phyloP scores from a whole-genome alignment of 257 asterid species.

The Rubia yunnanensis region DNA sequence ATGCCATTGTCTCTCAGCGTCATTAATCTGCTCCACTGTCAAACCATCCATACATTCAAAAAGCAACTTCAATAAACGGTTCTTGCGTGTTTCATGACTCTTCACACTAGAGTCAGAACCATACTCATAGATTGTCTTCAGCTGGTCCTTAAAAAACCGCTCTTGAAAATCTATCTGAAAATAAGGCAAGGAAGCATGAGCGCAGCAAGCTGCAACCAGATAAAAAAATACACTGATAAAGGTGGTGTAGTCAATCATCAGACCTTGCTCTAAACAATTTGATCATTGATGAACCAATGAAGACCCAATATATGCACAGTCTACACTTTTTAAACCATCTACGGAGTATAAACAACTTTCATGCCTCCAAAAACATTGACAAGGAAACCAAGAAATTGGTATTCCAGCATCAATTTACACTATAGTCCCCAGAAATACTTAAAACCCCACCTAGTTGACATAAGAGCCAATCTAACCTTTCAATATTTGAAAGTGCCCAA shows the following conservation, averaged over 20 bases:
- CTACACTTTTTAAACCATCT: too few species aligned
- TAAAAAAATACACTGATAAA: neutral
- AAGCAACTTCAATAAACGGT: slow-evolving; percentile 20
- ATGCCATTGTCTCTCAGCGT: slow-evolving; percentile 33
- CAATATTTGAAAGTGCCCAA: too few species aligned
- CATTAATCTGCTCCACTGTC: slow-evolving; percentile 21
- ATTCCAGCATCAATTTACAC: too few species aligned
- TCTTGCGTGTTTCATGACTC: slow-evolving; percentile 26
- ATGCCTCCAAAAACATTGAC: too few species aligned
- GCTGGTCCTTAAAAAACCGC: slow-evolving; percentile 34
- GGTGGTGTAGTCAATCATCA: neutral
- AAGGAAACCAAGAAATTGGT: too few species aligned
- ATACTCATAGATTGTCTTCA: slow-evolving; percentile 27
- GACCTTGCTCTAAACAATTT: neutral
- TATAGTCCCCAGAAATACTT: too few species aligned
- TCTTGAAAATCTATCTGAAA: slow-evolving; percentile 70
- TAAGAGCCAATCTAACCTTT: too few species aligned
- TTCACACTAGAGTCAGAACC: slow-evolving; percentile 29
- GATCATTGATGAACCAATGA: neutral
- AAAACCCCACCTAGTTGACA: too few species aligned
- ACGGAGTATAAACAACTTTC: too few species aligned
- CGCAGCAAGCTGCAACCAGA: neutral
- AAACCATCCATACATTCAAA: slow-evolving; percentile 26
- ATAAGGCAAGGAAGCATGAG: neutral
- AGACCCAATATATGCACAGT: too few species aligned